Conservation (phyloP, 352 stramenopile genomes). For the Hyaloperonospora brassicae region DNA sequence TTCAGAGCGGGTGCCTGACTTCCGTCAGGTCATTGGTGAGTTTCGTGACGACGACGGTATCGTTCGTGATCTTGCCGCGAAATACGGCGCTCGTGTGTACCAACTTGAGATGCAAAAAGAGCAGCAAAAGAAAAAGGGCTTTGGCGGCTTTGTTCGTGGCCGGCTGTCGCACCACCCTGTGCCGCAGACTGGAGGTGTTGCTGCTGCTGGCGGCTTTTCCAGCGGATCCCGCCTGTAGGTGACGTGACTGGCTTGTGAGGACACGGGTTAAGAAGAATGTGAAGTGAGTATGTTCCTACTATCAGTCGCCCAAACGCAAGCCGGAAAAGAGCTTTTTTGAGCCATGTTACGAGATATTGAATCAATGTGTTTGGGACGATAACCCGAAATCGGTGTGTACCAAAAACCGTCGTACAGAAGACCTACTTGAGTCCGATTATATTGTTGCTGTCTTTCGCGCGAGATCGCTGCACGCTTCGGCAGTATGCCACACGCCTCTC, state of each 20-base stretch:
- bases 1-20: slow-evolving; percentile 66
- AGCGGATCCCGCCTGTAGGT: slow-evolving; percentile 20
- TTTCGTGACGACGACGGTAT: slow-evolving; percentile 81
- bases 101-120: slow-evolving; percentile 76
- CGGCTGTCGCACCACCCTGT: slow-evolving; percentile 58
- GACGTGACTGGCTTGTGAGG: slow-evolving; percentile 2
- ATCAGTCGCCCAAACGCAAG: too few relatives aligned
- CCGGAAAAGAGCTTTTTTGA: too few relatives aligned
- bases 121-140: slow-evolving; percentile 73
- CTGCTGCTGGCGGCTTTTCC: slow-evolving; percentile 16
- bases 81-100: slow-evolving; percentile 71
- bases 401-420: too few relatives aligned
- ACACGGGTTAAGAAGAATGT: too few relatives aligned
- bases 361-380: too few relatives aligned
- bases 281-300: too few relatives aligned
- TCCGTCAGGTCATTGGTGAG: slow-evolving; percentile 64
- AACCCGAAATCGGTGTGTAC: too few relatives aligned
- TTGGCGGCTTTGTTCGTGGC: slow-evolving; percentile 75
- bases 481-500: too few relatives aligned
- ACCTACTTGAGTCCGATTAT: too few relatives aligned
- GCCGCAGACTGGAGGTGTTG: slow-evolving; percentile 12
- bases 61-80: slow-evolving; percentile 63
- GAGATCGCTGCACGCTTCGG: too few relatives aligned
- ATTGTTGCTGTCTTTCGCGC: too few relatives aligned
- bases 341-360: too few relatives aligned